Evolutionary conservation across 352 stramenopile genomes (phyloP).

Genomic region (Phytophthora pinifolia): DNA sequence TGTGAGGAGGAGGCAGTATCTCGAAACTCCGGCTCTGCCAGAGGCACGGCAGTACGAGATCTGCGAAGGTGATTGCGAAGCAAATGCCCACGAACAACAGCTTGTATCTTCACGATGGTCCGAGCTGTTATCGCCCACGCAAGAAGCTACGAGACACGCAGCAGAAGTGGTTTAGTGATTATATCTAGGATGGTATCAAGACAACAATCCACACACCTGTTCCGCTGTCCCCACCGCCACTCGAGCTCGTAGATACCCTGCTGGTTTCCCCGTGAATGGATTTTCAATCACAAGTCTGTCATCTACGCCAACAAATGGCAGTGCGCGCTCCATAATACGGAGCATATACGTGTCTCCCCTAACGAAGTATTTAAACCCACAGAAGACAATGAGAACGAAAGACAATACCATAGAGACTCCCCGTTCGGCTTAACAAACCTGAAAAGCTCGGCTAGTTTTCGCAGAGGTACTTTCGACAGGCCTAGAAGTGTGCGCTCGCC

Average conservation of each 20-base stretch:
- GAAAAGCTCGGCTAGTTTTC: constrained; percentile 23
- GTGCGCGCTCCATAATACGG: not conserved
- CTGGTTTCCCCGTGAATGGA: constrained; percentile 36
- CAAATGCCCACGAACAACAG: constrained; percentile 30
- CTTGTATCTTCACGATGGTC: constrained; percentile 38
- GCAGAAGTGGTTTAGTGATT: not conserved
- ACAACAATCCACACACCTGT: constrained; percentile 31
- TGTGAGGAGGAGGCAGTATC: too few relatives aligned
- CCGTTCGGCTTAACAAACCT: constrained; percentile 20
- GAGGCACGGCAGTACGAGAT: not conserved
- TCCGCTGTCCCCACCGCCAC: constrained; percentile 53
- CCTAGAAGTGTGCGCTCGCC: constrained; percentile 31
- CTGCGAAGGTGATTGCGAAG: constrained; percentile 5
- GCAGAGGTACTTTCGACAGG: constrained; percentile 35
- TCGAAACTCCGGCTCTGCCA: not conserved
- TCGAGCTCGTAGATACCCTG: constrained; percentile 36
- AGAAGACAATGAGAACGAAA: not conserved
- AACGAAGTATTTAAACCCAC: too few relatives aligned
- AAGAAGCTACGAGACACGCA: constrained; percentile 23
- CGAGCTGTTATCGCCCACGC: constrained; percentile 27
- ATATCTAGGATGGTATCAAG: not conserved
- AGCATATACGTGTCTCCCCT: too few relatives aligned
- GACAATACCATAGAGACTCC: not conserved
- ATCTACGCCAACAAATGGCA: constrained; percentile 40
- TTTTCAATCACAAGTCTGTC: constrained; percentile 40